These are phyloP conservation scores for Phialemoniopsis sp. DNA, from an alignment of 2,329 filamentous ascomycete genomes.

Conservation along the genomic window DNA sequence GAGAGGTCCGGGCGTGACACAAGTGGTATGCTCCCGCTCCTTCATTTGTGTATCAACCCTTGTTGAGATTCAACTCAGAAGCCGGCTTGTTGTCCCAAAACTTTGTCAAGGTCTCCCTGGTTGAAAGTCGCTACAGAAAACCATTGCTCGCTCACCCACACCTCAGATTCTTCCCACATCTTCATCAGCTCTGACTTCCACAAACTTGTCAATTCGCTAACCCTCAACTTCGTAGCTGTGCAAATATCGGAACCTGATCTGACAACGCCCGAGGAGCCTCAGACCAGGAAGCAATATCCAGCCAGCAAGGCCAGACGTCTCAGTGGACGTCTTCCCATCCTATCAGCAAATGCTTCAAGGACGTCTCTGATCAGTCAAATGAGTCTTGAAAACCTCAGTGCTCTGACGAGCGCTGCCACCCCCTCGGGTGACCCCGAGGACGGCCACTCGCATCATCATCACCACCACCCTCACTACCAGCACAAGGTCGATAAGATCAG, in stretches of 20 bases:
- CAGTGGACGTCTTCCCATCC: conserved; percentile 33
- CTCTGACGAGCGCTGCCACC: conserved; percentile 16
- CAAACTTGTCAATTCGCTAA: no score
- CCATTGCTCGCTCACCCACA: no score
- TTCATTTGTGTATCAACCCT: not conserved
- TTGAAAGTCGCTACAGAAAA: no score
- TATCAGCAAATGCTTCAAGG: conserved; percentile 33
- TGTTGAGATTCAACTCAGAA: not conserved
- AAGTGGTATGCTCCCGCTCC: not conserved
- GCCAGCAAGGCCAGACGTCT: conserved; percentile 37
- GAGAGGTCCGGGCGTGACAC: not conserved
- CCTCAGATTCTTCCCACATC: no score
- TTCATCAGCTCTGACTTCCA: no score
- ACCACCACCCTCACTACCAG: conserved; percentile 22
- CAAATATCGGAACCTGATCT: conserved; percentile 52
- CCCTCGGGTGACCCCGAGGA: conserved; percentile 20
- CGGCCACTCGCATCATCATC: conserved; percentile 27
- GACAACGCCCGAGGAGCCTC: conserved; percentile 27
- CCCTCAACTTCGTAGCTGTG: conserved; percentile 35
- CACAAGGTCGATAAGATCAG: conserved; percentile 30
- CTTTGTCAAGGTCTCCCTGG: no score
- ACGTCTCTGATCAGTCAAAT: conserved; percentile 36
- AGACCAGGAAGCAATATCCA: conserved; percentile 37
- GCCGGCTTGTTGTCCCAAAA: not conserved
- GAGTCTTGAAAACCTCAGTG: conserved; percentile 24